These are phyloP conservation scores for Lentinula aciculospora DNA, from an alignment of 768 basidiomycete species.

Conservation along the genomic window DNA sequence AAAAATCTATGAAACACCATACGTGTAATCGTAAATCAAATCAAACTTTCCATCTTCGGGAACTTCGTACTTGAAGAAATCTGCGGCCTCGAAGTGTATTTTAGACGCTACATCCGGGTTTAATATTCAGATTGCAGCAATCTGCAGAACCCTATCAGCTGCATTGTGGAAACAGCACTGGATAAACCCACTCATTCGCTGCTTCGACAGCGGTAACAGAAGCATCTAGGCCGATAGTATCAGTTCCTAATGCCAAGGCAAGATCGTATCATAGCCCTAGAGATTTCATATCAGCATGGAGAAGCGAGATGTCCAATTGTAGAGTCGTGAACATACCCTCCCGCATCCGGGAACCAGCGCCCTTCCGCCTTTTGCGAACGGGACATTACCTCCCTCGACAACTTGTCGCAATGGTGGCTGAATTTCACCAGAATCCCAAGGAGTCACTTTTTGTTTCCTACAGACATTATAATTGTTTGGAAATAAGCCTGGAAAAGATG, in stretches of 20 bases:
- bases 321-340: constrained; percentile 18
- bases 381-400: constrained; percentile 36
- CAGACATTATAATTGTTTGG: background rate
- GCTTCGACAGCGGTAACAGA: constrained; percentile 45
- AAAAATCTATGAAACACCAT: constrained; percentile 14
- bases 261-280: constrained; percentile 62
- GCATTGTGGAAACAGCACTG: background rate
- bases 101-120: constrained; percentile 18
- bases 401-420: constrained; percentile 55
- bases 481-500: background rate
- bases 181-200: constrained; percentile 34
- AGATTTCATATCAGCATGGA: constrained; percentile 16
- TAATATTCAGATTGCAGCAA: background rate
- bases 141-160: background rate
- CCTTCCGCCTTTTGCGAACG: constrained; percentile 33
- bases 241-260: constrained; percentile 39
- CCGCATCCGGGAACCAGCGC: constrained; percentile 61
- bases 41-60: constrained; percentile 38
- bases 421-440: constrained; percentile 54
- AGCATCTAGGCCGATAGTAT: constrained; percentile 51
- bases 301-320: too few species aligned
- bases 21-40: constrained; percentile 66
- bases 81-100: constrained; percentile 33
- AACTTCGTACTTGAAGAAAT: constrained; percentile 50
- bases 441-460: constrained; percentile 46